Percentiles rank a stretch among this genome's conserved stretches.
Evolutionary conservation across 2,329 filamentous ascomycete species (phyloP).

Genomic region (Trichoderma endophyticum): DNA sequence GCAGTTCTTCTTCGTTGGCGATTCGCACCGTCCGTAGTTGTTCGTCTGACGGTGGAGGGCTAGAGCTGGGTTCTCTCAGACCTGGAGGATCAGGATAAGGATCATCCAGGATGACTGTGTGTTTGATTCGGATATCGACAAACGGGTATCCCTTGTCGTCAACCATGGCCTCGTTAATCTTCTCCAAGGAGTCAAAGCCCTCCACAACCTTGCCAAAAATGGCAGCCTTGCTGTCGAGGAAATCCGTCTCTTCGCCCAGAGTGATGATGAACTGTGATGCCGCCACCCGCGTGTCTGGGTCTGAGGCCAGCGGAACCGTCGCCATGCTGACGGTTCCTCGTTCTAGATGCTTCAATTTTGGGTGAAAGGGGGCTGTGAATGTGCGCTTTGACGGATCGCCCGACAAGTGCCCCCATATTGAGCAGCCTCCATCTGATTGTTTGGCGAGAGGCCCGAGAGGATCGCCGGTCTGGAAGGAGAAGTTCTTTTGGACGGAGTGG

Average conservation of each 20-base stretch:
- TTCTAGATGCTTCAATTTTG: slow-evolving; percentile 83
- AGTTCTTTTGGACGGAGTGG: slow-evolving; percentile 88
- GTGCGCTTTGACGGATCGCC: slow-evolving; percentile 65
- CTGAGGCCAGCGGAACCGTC: slow-evolving; percentile 71
- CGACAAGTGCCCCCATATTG: slow-evolving; percentile 83
- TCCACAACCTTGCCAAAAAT: slow-evolving; percentile 95
- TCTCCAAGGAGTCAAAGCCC: slow-evolving; percentile 89
- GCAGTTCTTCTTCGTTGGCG: slow-evolving; percentile 78
- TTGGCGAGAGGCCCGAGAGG: slow-evolving; percentile 81
- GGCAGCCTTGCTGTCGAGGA: slow-evolving; percentile 87
- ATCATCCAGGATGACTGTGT: slow-evolving; percentile 89
- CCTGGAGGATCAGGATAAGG: slow-evolving; percentile 80
- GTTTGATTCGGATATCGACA: slow-evolving; percentile 91
- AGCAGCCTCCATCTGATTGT: slow-evolving; percentile 87
- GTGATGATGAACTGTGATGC: slow-evolving; percentile 94
- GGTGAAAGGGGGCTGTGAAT: slow-evolving; percentile 80
- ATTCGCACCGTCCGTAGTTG: slow-evolving; percentile 92
- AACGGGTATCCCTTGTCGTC: slow-evolving; percentile 83
- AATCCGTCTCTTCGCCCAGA: slow-evolving; percentile 83
- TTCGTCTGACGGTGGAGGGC: slow-evolving; percentile 75
- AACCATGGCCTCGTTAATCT: slow-evolving; percentile 85
- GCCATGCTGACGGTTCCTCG: slow-evolving; percentile 96
- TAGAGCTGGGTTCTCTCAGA: slow-evolving; percentile 72
- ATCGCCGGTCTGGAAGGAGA: slow-evolving; percentile 95
- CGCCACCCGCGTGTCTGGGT: slow-evolving; percentile 78